Conservation (phyloP, 2,329 filamentous ascomycete genomes). For the Laburnicola sp. region DNA sequence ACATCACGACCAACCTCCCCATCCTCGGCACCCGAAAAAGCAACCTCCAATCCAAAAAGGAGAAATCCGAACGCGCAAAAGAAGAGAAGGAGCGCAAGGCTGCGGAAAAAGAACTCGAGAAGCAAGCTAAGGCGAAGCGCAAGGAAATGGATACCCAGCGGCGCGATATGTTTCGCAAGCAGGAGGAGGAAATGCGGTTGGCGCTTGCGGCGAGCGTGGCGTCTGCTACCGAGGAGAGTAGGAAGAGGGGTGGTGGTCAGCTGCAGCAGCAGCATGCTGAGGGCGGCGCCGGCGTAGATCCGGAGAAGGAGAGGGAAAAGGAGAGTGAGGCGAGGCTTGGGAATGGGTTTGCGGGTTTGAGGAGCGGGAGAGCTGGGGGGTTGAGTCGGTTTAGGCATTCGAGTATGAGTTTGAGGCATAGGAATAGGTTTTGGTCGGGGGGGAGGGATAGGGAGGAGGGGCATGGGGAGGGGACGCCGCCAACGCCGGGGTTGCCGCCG, state of each 20-base stretch:
- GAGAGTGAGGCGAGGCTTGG: too few species aligned
- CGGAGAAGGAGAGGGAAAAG: constrained; percentile 14
- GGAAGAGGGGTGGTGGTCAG: constrained; percentile 8
- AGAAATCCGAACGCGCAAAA: constrained; percentile 67
- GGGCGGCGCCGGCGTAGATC: constrained; percentile 7
- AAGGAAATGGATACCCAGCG: constrained; percentile 56
- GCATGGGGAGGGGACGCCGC: constrained; percentile 19
- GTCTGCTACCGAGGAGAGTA: constrained; percentile 56
- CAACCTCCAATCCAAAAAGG: constrained; percentile 47
- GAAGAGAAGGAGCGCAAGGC: constrained; percentile 64
- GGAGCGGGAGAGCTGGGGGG: constrained; percentile 29
- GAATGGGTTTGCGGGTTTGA: constrained; percentile 38
- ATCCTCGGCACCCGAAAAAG: constrained; percentile 42
- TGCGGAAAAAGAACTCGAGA: constrained; percentile 58
- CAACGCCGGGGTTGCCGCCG: constrained; percentile 14
- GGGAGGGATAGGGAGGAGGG: constrained; percentile 43
- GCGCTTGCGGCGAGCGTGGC: constrained; percentile 69
- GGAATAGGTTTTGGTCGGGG: constrained; percentile 69
- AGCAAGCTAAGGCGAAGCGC: constrained; percentile 50
- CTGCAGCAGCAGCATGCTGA: constrained; percentile 8
- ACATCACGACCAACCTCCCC: constrained; percentile 37
- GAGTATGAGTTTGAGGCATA: constrained; percentile 78
- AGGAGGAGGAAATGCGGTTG: constrained; percentile 65
- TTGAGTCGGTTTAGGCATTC: constrained; percentile 70
- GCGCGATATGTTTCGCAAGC: constrained; percentile 59